Percentiles rank a stretch among this genome's conserved stretches.
These are phyloP conservation scores for Jasminum sambac DNA, from an alignment of 257 asterid genomes.

Conservation along the genomic window DNA sequence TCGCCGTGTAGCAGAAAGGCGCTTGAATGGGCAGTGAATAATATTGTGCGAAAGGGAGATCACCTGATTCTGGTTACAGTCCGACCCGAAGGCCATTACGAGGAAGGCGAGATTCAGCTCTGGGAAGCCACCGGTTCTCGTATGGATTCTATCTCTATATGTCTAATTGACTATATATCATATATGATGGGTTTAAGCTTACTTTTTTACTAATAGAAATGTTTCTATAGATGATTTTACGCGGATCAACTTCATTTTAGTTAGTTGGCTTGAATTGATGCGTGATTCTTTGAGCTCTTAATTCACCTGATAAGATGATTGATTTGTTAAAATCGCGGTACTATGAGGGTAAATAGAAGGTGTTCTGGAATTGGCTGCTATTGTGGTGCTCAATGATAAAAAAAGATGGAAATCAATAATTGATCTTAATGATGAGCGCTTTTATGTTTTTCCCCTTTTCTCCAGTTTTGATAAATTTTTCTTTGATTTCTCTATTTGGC, in stretches of 20 bases:
- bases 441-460: no score
- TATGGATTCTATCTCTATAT: slow-evolving; percentile 31
- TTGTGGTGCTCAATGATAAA: background rate
- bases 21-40: slow-evolving; percentile 69
- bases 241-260: background rate
- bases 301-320: slow-evolving; percentile 3
- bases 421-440: background rate
- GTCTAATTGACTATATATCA: background rate
- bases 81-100: slow-evolving; percentile 69
- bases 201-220: background rate
- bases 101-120: slow-evolving; percentile 89
- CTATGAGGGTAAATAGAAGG: background rate
- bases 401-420: slow-evolving; percentile 2
- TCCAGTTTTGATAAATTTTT: no score
- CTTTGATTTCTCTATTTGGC: background rate
- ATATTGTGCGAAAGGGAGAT: slow-evolving; percentile 63
- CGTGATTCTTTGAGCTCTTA: background rate
- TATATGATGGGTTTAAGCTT: no score
- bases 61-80: slow-evolving; percentile 63
- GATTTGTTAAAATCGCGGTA: background rate
- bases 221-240: background rate
- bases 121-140: slow-evolving; percentile 97
- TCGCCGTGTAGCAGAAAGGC: slow-evolving; percentile 82
- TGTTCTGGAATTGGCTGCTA: background rate
- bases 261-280: background rate